These are phyloP conservation scores for Astrephomene gubernaculifera DNA, from an alignment of 139 green algal species.

Conservation along the genomic window DNA sequence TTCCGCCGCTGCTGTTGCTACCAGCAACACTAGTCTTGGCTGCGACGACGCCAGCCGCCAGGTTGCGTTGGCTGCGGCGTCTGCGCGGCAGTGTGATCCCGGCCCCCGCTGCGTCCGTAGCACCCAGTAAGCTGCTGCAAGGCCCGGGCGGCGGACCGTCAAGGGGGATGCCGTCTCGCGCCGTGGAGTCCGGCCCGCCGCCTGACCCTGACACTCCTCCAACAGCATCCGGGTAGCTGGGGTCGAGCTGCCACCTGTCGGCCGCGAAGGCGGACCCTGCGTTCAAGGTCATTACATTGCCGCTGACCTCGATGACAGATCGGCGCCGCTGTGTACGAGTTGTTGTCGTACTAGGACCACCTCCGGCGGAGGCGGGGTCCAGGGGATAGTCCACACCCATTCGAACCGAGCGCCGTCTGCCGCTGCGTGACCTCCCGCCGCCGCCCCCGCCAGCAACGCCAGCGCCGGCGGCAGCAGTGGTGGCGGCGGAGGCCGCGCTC, in stretches of 20 bases:
- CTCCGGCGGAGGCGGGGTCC: too few relatives aligned
- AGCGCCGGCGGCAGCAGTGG: background rate
- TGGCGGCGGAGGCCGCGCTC: background rate
- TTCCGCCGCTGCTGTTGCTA: too few relatives aligned
- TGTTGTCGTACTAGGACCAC: too few relatives aligned
- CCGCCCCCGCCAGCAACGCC: background rate
- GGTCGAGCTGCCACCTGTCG: background rate
- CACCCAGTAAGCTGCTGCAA: too few relatives aligned
- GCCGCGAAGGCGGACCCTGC: constrained; percentile 1
- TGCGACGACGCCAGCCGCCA: background rate
- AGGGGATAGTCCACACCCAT: too few relatives aligned
- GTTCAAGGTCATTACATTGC: constrained; percentile 24
- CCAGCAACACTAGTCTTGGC: too few relatives aligned
- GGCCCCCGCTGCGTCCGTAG: too few relatives aligned
- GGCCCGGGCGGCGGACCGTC: too few relatives aligned
- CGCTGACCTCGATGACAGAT: constrained; percentile 31
- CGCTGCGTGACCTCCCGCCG: background rate
- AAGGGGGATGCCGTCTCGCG: too few relatives aligned
- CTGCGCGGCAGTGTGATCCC: background rate
- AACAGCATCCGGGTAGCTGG: too few relatives aligned
- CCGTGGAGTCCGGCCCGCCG: too few relatives aligned
- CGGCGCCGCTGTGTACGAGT: background rate
- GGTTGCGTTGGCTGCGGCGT: background rate
- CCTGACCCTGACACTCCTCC: too few relatives aligned
- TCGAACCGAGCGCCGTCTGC: background rate